phyloP scores from a whole-genome alignment of 2,329 filamentous ascomycete genomes.

The Alternaria sp. region DNA sequence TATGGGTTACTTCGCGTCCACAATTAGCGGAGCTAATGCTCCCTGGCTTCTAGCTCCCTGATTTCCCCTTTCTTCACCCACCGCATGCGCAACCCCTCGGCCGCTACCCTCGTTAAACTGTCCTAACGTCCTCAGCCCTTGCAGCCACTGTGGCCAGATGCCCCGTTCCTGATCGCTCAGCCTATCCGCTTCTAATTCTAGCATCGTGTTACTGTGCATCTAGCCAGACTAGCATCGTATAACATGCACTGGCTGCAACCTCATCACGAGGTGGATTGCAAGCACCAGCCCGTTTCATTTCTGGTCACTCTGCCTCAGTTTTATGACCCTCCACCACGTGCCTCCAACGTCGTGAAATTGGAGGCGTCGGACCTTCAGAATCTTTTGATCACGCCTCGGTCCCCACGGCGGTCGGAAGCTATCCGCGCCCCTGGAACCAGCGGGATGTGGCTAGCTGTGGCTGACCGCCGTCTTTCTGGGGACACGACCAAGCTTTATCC shows the following conservation, averaged over 20 bases:
- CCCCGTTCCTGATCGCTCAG: slow-evolving; percentile 30
- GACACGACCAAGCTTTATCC: slow-evolving; percentile 7
- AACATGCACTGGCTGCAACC: slow-evolving; percentile 24
- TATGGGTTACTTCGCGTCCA: slow-evolving; percentile 17
- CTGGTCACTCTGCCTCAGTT: slow-evolving; percentile 31
- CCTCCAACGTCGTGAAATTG: slow-evolving; percentile 37
- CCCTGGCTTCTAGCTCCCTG: slow-evolving; percentile 23
- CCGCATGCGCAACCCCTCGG: slow-evolving; percentile 17
- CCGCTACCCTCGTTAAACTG: slow-evolving; percentile 21
- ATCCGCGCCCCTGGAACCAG: slow-evolving; percentile 10
- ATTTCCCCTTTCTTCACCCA: slow-evolving; percentile 21
- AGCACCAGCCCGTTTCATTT: not conserved
- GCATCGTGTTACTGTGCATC: slow-evolving; percentile 18
- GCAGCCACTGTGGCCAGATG: slow-evolving; percentile 19
- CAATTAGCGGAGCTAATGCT: slow-evolving; percentile 25
- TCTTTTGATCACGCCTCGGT: slow-evolving; percentile 36
- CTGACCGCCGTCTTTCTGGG: slow-evolving; percentile 17
- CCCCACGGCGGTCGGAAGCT: slow-evolving; percentile 24
- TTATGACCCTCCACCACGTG: slow-evolving; percentile 39
- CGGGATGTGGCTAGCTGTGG: slow-evolving; percentile 34
- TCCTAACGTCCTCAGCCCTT: slow-evolving; percentile 32
- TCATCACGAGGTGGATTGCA: slow-evolving; percentile 35
- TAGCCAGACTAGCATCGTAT: slow-evolving; percentile 35
- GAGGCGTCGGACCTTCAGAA: slow-evolving; percentile 32
- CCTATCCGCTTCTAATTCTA: slow-evolving; percentile 40